These are phyloP conservation scores for Neurospora crassa DNA, from an alignment of 2,329 filamentous ascomycete genomes.

Conservation along the genomic window DNA sequence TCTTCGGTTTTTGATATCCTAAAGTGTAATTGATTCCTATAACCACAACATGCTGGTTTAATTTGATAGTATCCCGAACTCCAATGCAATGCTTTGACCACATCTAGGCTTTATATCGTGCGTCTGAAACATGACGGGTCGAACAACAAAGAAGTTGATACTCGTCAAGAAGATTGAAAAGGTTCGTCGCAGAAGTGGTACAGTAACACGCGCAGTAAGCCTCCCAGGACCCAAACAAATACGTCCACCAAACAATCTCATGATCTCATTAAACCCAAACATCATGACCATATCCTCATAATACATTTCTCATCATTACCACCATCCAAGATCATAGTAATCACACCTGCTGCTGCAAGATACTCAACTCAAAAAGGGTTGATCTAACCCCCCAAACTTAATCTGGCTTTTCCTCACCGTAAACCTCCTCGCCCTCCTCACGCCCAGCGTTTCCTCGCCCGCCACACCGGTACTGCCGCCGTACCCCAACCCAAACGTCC, in stretches of 20 bases:
- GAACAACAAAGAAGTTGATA: background rate
- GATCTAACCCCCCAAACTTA: slow-evolving; percentile 9
- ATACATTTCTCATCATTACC: background rate
- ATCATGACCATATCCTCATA: background rate
- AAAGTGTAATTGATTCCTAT: background rate
- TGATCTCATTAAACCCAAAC: background rate
- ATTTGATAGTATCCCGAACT: background rate
- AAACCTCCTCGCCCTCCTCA: slow-evolving; percentile 34
- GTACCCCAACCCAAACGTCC: slow-evolving; percentile 39
- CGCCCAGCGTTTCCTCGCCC: slow-evolving; percentile 31
- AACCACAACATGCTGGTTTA: background rate
- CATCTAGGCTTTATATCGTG: background rate
- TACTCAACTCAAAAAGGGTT: background rate
- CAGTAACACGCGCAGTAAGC: background rate
- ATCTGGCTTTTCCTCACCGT: slow-evolving; percentile 27
- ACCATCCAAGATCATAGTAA: slow-evolving; percentile 7
- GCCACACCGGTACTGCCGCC: slow-evolving; percentile 15
- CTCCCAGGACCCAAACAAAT: background rate
- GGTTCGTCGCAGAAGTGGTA: background rate
- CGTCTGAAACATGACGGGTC: background rate
- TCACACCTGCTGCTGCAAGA: background rate
- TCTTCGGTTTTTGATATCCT: background rate
- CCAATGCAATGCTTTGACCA: background rate
- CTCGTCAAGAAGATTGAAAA: background rate
- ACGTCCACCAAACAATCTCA: slow-evolving; percentile 3